Evolutionary conservation across 2,329 filamentous ascomycete genomes (phyloP).

Genomic region (Cadophora gregata): DNA sequence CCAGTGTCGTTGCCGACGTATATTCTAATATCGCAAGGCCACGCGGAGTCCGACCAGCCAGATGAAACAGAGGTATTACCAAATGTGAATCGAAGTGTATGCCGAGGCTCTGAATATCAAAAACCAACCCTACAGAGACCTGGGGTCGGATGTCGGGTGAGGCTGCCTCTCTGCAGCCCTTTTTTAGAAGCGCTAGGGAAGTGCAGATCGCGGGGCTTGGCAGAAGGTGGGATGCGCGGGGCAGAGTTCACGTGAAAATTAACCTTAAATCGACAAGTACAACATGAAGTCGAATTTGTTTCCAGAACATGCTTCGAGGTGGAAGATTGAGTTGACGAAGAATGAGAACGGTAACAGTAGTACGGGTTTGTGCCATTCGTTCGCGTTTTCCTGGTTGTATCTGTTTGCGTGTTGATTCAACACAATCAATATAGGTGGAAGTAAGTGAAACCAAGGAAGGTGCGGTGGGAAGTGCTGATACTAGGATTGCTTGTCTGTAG

Average conservation of each 20-base stretch:
- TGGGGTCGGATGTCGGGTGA: not conserved
- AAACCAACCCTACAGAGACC: not conserved
- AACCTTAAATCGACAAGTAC: not conserved
- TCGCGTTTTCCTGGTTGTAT: not conserved
- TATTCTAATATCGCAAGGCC: not conserved
- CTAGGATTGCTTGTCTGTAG: not conserved
- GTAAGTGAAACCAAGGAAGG: not conserved
- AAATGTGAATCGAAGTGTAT: not conserved
- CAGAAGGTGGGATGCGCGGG: slow-evolving; percentile 8
- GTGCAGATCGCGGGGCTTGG: slow-evolving; percentile 12
- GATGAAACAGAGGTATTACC: not conserved
- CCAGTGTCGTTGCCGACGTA: not conserved
- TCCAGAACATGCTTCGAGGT: not conserved
- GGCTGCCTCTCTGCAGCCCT: not conserved
- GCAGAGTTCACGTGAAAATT: slow-evolving; percentile 10
- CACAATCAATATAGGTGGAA: not conserved
- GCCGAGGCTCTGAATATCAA: not conserved
- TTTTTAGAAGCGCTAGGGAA: not conserved
- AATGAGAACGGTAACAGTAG: not conserved
- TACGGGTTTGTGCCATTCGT: not conserved
- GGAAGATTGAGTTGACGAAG: not conserved
- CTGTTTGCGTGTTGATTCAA: not conserved
- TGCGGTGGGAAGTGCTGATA: not conserved
- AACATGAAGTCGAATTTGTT: not conserved
- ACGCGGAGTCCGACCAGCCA: not conserved